Base-by-base conservation (phyloP, 2,329 filamentous ascomycete species). In the Diaporthe humulicola region DNA sequence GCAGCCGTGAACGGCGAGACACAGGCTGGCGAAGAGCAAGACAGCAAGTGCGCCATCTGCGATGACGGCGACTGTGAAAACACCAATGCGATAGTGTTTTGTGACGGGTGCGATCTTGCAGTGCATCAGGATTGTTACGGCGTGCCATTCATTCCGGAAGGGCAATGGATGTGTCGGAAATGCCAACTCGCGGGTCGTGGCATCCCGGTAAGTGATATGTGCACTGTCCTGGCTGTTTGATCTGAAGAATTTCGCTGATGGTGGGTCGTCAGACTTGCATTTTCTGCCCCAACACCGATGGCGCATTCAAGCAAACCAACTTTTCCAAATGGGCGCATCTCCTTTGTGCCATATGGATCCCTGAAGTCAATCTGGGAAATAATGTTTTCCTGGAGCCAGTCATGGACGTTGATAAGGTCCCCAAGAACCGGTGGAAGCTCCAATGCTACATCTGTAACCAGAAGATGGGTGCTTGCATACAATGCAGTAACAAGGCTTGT, bases 11-110 rank as follows among this genome's bases (percentile, higher is more conserved):
- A 98, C 83, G 96, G 97, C 73, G 97, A 98, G 85, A 93, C 94
- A 58, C 91, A 93, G 77, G 92, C 90, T 38, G 95, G 95, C 28
- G 97, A 98, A 84, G 96, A 98, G 84, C 96, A 97, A 79, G 97
- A 99, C 83, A 98, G 94, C 79, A 98, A 98, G 84, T 99, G 97
- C 82, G 96, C 95, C 30, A 97, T 99, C 74, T 99, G 97, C 82
- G 97, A 99, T 81, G 97, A 99, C 81, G 97, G 97, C n/a, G 97
- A 99, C 81, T 99, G 97, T 81, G 97, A 99, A 85, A 99, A 99
- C 83, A 97, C 97, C 30, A 99, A 99, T 81, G 97, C 97, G 1
- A 99, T 99, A 80, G 97, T 99, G 30, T 99, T 99, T 82, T 99
- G 97, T 82, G 97, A 99, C 82, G 97, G 97, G 4, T 99, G 97